These are phyloP conservation scores for Amanita exitialis DNA, from an alignment of 768 basidiomycete genomes.

Conservation along the genomic window DNA sequence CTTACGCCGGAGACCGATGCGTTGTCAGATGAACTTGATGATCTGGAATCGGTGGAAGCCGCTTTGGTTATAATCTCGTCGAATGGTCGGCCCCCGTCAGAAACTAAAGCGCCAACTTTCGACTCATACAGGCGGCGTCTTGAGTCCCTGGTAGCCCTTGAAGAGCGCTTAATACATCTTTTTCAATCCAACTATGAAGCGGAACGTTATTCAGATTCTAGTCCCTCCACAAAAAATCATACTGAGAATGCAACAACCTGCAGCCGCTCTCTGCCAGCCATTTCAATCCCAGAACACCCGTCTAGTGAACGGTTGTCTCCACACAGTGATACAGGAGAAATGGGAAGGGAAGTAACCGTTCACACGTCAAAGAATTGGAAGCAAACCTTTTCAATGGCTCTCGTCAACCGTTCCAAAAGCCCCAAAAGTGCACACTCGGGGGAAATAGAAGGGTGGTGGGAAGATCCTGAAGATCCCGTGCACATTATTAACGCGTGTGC, in stretches of 20 bases:
- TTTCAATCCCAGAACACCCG: conserved; percentile 32
- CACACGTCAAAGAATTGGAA: conserved; percentile 63
- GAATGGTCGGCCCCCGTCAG: conserved; percentile 39
- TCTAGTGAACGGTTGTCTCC: conserved; percentile 14
- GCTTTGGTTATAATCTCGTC: conserved; percentile 42
- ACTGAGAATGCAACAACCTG: conserved; percentile 18
- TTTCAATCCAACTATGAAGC: conserved; percentile 67
- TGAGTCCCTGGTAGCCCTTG: conserved; percentile 60
- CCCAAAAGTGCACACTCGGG: conserved; percentile 63
- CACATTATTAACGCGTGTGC: conserved; percentile 58
- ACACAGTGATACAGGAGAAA: conserved; percentile 24
- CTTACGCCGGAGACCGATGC: conserved; percentile 55
- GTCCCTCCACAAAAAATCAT: conserved; percentile 6
- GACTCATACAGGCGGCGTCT: conserved; percentile 52
- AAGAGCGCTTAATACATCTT: conserved; percentile 55
- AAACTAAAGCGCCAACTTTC: conserved; percentile 45
- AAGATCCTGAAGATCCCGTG: conserved; percentile 75
- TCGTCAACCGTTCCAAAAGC: conserved; percentile 51
- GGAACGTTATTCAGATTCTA: conserved; percentile 39
- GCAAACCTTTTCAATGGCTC: conserved; percentile 38
- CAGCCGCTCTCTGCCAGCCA: conserved; percentile 40
- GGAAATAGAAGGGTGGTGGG: conserved; percentile 77
- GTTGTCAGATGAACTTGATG: conserved; percentile 45
- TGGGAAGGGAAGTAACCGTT: conserved; percentile 49
- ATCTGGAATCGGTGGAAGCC: conserved; percentile 38